Conservation (phyloP, 768 basidiomycete genomes). For the Phaeolepiota aurea region DNA sequence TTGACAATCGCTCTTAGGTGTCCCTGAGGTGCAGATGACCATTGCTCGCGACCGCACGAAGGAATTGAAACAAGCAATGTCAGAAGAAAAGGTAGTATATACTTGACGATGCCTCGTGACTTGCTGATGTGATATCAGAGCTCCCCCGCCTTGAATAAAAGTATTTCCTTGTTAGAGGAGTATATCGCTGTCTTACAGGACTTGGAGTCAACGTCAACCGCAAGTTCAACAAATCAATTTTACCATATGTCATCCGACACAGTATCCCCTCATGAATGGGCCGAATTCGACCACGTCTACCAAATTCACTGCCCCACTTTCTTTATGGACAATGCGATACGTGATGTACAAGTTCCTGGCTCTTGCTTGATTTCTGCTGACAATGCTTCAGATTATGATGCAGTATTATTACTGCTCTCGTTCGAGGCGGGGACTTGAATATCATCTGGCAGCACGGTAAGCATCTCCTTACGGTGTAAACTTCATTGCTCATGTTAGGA, state of each 20-base stretch:
- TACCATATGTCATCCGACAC: slow-evolving; percentile 65
- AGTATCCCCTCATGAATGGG: slow-evolving; percentile 63
- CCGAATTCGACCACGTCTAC: slow-evolving; percentile 84
- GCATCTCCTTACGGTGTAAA: slow-evolving; percentile 9
- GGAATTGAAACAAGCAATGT: slow-evolving; percentile 28
- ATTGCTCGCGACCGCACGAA: slow-evolving; percentile 47
- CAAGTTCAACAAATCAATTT: slow-evolving; percentile 24
- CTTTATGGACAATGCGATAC: slow-evolving; percentile 64
- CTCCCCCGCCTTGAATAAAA: slow-evolving; percentile 20
- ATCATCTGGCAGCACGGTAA: slow-evolving; percentile 81
- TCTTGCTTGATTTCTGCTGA: slow-evolving; percentile 19
- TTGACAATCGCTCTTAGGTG: slow-evolving; percentile 32
- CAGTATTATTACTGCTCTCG: slow-evolving; percentile 84
- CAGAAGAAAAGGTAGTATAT: background rate
- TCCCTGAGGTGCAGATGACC: slow-evolving; percentile 54
- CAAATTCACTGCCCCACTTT: slow-evolving; percentile 84
- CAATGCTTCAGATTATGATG: slow-evolving; percentile 57
- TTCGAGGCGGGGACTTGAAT: slow-evolving; percentile 71
- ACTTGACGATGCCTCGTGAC: too few relatives aligned
- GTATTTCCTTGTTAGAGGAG: slow-evolving; percentile 50
- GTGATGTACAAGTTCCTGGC: slow-evolving; percentile 52
- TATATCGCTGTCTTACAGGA: slow-evolving; percentile 50
- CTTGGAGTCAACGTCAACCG: slow-evolving; percentile 21
- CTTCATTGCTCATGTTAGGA: background rate
- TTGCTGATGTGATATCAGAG: too few relatives aligned